Percentiles rank a stretch among this genome's conserved stretches.
These are phyloP conservation scores for Prunus yedoensis DNA, from an alignment of 331 rosid genomes.

Conservation along the genomic window DNA sequence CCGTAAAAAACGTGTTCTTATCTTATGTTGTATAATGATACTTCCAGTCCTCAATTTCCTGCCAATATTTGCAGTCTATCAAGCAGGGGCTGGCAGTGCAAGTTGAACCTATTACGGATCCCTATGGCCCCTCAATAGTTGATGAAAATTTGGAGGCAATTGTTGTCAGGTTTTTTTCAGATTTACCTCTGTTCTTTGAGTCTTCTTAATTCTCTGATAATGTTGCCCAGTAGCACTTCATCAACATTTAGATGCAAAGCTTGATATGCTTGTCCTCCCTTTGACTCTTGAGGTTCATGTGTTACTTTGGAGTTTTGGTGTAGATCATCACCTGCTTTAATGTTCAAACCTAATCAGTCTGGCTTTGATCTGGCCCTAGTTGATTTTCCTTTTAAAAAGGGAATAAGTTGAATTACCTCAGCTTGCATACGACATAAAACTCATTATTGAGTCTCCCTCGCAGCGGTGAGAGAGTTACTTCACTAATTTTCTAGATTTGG, in stretches of 20 bases:
- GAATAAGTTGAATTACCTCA: not conserved
- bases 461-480: conserved; percentile 9
- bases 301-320: not conserved
- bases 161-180: conserved; percentile 69
- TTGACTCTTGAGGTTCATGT: not conserved
- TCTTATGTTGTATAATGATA: not conserved
- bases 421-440: not conserved
- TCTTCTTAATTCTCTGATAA: not conserved
- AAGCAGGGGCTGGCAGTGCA: conserved; percentile 75
- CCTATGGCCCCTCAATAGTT: conserved; percentile 85
- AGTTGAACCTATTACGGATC: conserved; percentile 79
- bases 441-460: not conserved
- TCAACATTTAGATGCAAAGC: not conserved
- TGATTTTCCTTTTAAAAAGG: not conserved
- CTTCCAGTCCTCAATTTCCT: conserved; percentile 11
- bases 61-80: conserved; percentile 54
- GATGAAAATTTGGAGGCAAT: conserved; percentile 89
- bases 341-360: not conserved
- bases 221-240: not conserved
- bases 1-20: not conserved
- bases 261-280: not conserved
- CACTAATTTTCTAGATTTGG: conserved; percentile 22
- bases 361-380: conserved; percentile 1
- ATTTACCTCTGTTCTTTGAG: not conserved
- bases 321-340: not conserved